Evolutionary conservation across 345 rosid species (phyloP), one percentile per base, ranked within the genome.

Genomic region (Kernera saxatilis): DNA sequence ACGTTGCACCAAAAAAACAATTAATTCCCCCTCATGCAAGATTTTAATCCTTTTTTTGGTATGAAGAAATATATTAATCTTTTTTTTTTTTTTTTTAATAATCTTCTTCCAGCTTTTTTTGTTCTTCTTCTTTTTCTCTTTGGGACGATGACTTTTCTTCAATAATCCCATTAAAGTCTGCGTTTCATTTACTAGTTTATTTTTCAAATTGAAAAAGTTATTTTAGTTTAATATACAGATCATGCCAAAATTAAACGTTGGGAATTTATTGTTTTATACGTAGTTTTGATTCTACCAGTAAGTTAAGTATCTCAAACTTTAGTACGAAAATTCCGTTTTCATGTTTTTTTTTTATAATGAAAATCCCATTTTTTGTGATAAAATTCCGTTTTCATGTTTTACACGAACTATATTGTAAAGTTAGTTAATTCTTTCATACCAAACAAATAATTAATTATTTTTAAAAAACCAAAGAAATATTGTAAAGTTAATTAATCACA

Each of bases 21-120:
- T 51, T 40, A 71, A 30, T 51, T 63, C 15, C 41, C 52, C 50
- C 12, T 65, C 72, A 57, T 46, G 67, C 72, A 73, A 52, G n/a
- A 32, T 53, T 52, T 63, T 63, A 37, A 51, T 51, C 5, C 22
- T 36, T 56, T 33, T 33, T 56, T 56, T 33, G 21, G n/a, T n/a
- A n/a, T n/a, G n/a, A n/a, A n/a, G n/a, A n/a, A n/a, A n/a, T n/a
- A n/a, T n/a, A n/a, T n/a, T n/a, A n/a, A n/a, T n/a, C n/a, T n/a
- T n/a, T n/a, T n/a, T n/a, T n/a, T n/a, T n/a, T n/a, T n/a, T n/a
- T n/a, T n/a, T n/a, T n/a, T n/a, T n/a, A n/a, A n/a, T n/a, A n/a
- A n/a, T 51, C 5, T 22, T 13, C 45, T 62, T 26, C 10, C 53
- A n/a, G 8, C 22, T 36, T 56, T 33, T 33, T 56, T 56, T 33